Base-by-base conservation (phyloP, 495 filamentous ascomycete genomes). In the Alectoria sarmentosa region DNA sequence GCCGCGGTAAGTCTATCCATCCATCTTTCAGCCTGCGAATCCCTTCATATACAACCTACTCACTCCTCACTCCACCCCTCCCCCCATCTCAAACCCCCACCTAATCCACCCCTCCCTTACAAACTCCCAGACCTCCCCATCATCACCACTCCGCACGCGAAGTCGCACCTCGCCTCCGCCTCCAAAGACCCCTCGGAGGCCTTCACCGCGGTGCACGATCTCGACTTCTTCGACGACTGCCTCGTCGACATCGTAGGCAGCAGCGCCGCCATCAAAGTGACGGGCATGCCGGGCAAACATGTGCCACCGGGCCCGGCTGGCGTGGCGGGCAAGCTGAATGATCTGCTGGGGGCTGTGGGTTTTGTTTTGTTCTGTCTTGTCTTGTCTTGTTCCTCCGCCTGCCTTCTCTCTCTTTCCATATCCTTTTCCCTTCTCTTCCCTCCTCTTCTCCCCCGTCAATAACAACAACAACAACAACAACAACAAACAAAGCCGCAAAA, bases 261-360 rank as follows among this genome's bases (percentile, higher is more conserved):
- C 4, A 62, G 55, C 14, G 56, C 77, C 0, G 75, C 73, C 7
- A 74, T 88, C 39, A 85, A 83, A 61, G 79, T 88, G 13, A 88
- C 82, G 0, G 87, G 77, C 3, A 87, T 87, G 84, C 87, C 86
- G 11, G 88, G 84, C n/a, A 86, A 88, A 67, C 86, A 89, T 70
- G 82, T 89, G 3, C 83, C 86, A 8, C 77, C 81, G 3, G 79
- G 66, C 4, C 77, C 81, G 0, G 79, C 62, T 1, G 69, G 65
- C 0, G 68, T 77, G 9, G 66, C 87, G 28, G 71, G 74, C 6
- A 71, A 69, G 34, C 71, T 76, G 32, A 89, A 89, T 71, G 79
- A 87, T 39, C n/a, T 88, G 15, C 71, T 86, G 6, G 69, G 76
- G 26, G 86, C 85, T 0, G 86, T 89, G 58, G 14, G 76, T 77